phyloP scores from a whole-genome alignment of 352 stramenopile species.

The Lagenidium giganteum region DNA sequence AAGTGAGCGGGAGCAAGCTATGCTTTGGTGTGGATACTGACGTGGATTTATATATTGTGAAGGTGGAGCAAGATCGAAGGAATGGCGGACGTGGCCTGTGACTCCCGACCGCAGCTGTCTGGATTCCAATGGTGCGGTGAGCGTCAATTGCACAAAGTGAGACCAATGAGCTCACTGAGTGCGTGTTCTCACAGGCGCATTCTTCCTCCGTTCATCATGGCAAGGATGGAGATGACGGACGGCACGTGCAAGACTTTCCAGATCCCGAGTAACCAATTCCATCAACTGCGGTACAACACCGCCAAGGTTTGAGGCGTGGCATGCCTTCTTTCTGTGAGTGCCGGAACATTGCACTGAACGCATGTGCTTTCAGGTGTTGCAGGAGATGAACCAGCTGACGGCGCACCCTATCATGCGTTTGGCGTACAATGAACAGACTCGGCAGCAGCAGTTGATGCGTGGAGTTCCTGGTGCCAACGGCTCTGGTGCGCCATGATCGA shows the following conservation, averaged over 20 bases:
- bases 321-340: background rate
- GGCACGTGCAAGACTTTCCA: conserved; percentile 32
- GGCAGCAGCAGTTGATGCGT: background rate
- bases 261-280: conserved; percentile 58
- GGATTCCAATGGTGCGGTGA: conserved; percentile 36
- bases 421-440: conserved; percentile 30
- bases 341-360: conserved; percentile 1
- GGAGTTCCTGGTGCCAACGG: background rate
- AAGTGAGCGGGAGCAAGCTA: background rate
- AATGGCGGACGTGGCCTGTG: background rate
- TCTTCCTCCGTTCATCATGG: conserved; percentile 18
- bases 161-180: too few relatives aligned
- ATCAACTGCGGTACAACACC: conserved; percentile 68
- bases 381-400: conserved; percentile 74
- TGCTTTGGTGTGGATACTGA: background rate
- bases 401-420: conserved; percentile 76
- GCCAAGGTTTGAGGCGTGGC: conserved; percentile 28
- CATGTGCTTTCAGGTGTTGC: conserved; percentile 28
- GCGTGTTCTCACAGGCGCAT: conserved; percentile 5
- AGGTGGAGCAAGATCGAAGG: conserved; percentile 28
- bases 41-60: background rate
- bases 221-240: conserved; percentile 52
- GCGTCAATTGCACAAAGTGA: too few relatives aligned
- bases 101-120: conserved; percentile 29
- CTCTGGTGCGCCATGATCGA: background rate